Conservation (phyloP, 306 rosid species). For the Neltuma alba region DNA sequence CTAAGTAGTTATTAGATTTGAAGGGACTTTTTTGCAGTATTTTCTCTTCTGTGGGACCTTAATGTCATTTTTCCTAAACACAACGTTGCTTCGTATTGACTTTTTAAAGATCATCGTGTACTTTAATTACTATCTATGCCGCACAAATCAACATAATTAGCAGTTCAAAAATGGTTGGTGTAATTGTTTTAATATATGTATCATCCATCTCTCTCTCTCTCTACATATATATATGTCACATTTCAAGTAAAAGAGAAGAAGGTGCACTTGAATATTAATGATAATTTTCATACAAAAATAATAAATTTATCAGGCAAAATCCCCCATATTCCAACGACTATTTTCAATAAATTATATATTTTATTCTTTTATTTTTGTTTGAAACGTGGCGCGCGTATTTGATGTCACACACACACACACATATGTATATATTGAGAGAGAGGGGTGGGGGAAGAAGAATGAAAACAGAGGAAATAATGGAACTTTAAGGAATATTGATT, state of each 20-base stretch:
- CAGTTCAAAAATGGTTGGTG: neutral
- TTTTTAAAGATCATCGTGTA: neutral
- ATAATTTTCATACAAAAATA: neutral
- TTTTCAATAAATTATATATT: neutral
- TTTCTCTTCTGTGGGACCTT: no score
- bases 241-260: neutral
- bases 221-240: neutral
- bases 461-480: slow-evolving; percentile 16
- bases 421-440: no score
- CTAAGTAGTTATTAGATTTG: no score
- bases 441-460: neutral
- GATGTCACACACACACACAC: neutral
- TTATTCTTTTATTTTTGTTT: neutral
- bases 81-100: neutral
- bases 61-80: no score
- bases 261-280: no score
- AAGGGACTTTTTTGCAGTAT: no score
- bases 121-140: neutral
- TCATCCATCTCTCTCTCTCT: neutral
- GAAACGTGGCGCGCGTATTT: neutral
- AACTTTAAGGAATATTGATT: neutral
- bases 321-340: neutral
- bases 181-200: neutral
- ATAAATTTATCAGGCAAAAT: neutral
- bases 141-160: neutral